A percentile compares a stretch with the other conserved stretches of the same genome.
Conservation (phyloP, 306 rosid species). For the Dalbergia cochinchinensis region DNA sequence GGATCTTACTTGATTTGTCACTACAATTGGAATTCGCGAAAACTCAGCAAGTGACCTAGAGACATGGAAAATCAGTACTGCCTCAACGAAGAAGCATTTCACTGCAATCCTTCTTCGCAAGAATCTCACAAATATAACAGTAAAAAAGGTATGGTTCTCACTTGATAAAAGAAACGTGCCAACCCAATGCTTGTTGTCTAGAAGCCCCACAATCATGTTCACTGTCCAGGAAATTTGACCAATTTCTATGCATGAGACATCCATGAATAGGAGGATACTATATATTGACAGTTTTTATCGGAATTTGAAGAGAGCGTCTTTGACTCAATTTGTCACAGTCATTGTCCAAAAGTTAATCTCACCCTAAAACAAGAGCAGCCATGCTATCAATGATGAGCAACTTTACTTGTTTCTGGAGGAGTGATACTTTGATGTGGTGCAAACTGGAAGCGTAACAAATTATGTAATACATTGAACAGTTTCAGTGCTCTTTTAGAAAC, state of each 20-base stretch:
- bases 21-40: constrained; percentile 88
- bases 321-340: constrained; percentile 28
- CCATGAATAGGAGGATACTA: constrained; percentile 29
- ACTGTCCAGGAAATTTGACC: constrained; percentile 57
- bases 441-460: constrained; percentile 62
- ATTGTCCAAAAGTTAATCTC: constrained; percentile 46
- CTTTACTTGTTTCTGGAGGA: constrained; percentile 82
- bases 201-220: constrained; percentile 66
- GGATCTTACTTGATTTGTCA: constrained; percentile 96
- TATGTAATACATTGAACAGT: constrained; percentile 33
- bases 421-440: constrained; percentile 80
- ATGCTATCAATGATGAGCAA: constrained; percentile 90
- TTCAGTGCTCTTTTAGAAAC: constrained; percentile 13
- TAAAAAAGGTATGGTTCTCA: constrained; percentile 48
- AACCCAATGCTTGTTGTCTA: constrained; percentile 76
- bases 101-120: constrained; percentile 32
- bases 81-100: constrained; percentile 32
- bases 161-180: constrained; percentile 94
- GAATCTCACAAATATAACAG: constrained; percentile 21
- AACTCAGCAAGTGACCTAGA: constrained; percentile 91
- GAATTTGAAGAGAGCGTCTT: constrained; percentile 34
- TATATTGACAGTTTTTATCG: constrained; percentile 35
- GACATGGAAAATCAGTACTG: constrained; percentile 38
- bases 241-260: constrained; percentile 33
- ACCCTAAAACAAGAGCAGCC: constrained; percentile 90